These are phyloP conservation scores for Quercus berberidifolia DNA, from an alignment of 306 rosid genomes.

Conservation along the genomic window DNA sequence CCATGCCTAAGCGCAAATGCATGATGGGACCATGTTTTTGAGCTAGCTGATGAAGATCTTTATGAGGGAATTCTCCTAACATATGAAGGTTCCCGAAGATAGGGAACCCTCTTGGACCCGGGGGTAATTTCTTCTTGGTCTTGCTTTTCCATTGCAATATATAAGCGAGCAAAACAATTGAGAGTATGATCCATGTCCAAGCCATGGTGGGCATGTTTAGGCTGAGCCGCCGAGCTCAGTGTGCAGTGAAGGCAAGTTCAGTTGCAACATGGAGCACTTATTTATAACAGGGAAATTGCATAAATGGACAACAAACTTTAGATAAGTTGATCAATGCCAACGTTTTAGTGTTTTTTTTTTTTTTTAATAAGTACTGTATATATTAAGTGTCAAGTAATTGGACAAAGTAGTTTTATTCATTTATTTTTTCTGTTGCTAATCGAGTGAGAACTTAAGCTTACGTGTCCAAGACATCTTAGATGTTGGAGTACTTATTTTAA, in stretches of 20 bases:
- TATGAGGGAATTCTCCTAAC: conserved; percentile 51
- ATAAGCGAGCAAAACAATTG: conserved; percentile 28
- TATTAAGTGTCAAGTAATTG: too few species aligned
- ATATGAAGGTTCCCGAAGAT: conserved; percentile 51
- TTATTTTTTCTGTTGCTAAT: too few species aligned
- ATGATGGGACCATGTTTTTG: conserved; percentile 59
- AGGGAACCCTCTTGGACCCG: conserved; percentile 72
- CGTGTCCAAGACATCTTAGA: too few species aligned
- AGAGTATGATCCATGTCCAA: conserved; percentile 25
- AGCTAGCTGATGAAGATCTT: conserved; percentile 41
- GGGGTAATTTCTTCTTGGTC: conserved; percentile 43
- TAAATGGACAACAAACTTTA: not conserved
- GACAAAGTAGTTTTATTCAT: too few species aligned
- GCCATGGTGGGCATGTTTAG: conserved; percentile 4
- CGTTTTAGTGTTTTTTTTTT: too few species aligned
- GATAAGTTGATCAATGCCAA: too few species aligned
- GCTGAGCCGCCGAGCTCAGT: not conserved
- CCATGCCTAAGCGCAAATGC: conserved; percentile 47
- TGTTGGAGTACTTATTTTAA: too few species aligned
- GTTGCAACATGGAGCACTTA: too few species aligned
- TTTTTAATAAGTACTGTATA: too few species aligned
- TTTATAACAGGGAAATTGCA: not conserved
- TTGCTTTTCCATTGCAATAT: conserved; percentile 25
- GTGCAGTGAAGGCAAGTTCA: too few species aligned
- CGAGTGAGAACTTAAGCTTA: too few species aligned